Evolutionary conservation across 768 basidiomycete genomes (phyloP).

Genomic region (Boletus bicolor): DNA sequence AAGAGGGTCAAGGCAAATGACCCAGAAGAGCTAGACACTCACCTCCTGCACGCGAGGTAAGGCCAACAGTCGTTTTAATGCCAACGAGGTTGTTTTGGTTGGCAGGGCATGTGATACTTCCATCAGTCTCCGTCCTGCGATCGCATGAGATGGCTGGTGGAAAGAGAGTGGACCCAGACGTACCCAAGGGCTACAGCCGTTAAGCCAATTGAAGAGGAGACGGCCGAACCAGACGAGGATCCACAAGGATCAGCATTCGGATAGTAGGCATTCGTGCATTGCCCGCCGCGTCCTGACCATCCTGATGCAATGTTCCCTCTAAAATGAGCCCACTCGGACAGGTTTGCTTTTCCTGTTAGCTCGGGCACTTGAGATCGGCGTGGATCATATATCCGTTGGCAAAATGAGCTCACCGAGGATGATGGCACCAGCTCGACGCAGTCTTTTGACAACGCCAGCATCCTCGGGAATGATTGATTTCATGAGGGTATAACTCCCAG

Average conservation of each 20-base stretch:
- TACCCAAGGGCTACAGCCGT: slow-evolving; percentile 44
- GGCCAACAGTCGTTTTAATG: slow-evolving; percentile 58
- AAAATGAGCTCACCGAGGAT: slow-evolving; percentile 26
- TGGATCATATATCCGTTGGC: not conserved
- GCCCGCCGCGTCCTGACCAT: slow-evolving; percentile 58
- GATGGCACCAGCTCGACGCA: slow-evolving; percentile 35
- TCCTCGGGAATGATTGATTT: slow-evolving; percentile 34
- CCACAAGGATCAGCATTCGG: slow-evolving; percentile 53
- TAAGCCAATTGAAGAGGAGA: slow-evolving; percentile 51
- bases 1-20: not conserved
- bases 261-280: slow-evolving; percentile 48
- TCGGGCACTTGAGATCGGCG: not conserved
- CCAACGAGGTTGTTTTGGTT: slow-evolving; percentile 54
- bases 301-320: slow-evolving; percentile 45
- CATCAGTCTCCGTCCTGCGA: slow-evolving; percentile 45
- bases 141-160: not conserved
- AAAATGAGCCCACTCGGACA: slow-evolving; percentile 53
- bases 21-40: not conserved
- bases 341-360: slow-evolving; percentile 48
- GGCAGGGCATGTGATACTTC: slow-evolving; percentile 53
- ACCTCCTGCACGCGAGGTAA: slow-evolving; percentile 61
- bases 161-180: not conserved
- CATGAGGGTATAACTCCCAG: slow-evolving; percentile 38
- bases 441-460: slow-evolving; percentile 31
- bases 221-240: slow-evolving; percentile 58